Conservation (phyloP, 2,329 filamentous ascomycete genomes). For the Sporothrix brasiliensis region DNA sequence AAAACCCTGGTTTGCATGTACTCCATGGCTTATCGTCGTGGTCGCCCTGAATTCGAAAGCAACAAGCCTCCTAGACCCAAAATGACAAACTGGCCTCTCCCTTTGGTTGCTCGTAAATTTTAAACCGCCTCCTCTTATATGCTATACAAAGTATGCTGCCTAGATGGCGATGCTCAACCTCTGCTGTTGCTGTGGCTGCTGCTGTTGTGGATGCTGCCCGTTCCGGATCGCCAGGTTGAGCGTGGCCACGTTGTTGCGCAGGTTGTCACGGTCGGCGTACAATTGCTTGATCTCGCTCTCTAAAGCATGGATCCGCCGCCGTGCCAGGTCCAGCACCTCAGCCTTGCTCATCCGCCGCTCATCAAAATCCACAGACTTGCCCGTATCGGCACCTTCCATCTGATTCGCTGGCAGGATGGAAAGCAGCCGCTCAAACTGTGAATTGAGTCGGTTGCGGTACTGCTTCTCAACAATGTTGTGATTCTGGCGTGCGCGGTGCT, state of each 20-base stretch:
- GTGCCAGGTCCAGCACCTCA: conserved; percentile 51
- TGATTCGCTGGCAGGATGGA: conserved; percentile 44
- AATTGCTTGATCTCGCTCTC: conserved; percentile 46
- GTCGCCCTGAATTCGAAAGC: not conserved
- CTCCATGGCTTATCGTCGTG: not conserved
- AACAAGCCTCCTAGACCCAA: not conserved
- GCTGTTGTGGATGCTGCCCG: conserved; percentile 8
- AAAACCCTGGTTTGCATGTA: not conserved
- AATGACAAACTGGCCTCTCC: not conserved
- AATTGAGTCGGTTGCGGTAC: conserved; percentile 53
- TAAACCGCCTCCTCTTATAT: too few relatives aligned
- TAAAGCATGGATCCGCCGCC: conserved; percentile 47
- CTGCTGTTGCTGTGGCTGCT: not conserved
- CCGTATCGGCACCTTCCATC: conserved; percentile 17
- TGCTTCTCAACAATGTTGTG: conserved; percentile 55
- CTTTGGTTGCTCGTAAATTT: too few relatives aligned
- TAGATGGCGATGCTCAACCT: conserved; percentile 18
- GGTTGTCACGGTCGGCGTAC: conserved; percentile 30
- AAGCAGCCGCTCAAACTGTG: conserved; percentile 51
- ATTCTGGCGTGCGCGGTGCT: conserved; percentile 38
- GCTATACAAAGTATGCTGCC: not conserved
- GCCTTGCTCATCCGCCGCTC: conserved; percentile 49
- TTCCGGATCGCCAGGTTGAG: conserved; percentile 32
- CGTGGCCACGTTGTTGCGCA: conserved; percentile 31
- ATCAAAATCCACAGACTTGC: conserved; percentile 36